A percentile compares a stretch with the other conserved stretches of the same genome.
phyloP scores from a whole-genome alignment of 2,329 filamentous ascomycete genomes.

The Pestalotiopsis sp. region DNA sequence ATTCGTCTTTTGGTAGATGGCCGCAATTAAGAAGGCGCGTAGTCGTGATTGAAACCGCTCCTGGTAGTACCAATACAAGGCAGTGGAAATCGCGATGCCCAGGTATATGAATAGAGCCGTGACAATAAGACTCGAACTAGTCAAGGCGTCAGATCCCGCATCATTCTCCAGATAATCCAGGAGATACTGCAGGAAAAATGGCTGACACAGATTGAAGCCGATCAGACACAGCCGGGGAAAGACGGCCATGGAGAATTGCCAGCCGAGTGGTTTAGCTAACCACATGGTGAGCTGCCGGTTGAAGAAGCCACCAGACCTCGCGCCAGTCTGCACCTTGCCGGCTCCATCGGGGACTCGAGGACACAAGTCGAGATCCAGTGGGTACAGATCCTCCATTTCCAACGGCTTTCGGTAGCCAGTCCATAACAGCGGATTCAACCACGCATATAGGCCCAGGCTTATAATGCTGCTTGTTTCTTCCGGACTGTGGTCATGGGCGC shows the following conservation, averaged over 20 bases:
- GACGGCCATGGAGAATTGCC: slow-evolving; percentile 25
- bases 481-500: slow-evolving; percentile 24
- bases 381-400: slow-evolving; percentile 34
- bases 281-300: slow-evolving; percentile 14
- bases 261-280: slow-evolving; percentile 18
- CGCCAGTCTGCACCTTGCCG: slow-evolving; percentile 13
- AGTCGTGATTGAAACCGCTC: slow-evolving; percentile 33
- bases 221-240: slow-evolving; percentile 28
- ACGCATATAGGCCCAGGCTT: slow-evolving; percentile 35
- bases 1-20: slow-evolving; percentile 37
- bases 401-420: slow-evolving; percentile 38
- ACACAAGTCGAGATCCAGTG: slow-evolving; percentile 27
- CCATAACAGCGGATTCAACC: slow-evolving; percentile 36
- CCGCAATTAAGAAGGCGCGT: slow-evolving; percentile 31
- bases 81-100: slow-evolving; percentile 41
- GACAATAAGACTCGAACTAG: slow-evolving; percentile 46
- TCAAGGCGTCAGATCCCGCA: slow-evolving; percentile 19
- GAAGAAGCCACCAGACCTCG: slow-evolving; percentile 15
- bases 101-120: slow-evolving; percentile 41
- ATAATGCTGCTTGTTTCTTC: slow-evolving; percentile 39
- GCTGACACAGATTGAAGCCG: slow-evolving; percentile 36
- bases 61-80: slow-evolving; percentile 43
- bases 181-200: slow-evolving; percentile 33
- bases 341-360: slow-evolving; percentile 19
- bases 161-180: slow-evolving; percentile 32